Evolutionary conservation across 1,139 yeast genomes (phyloP), one percentile per base, ranked within the genome.

Genomic region (Pichia kudriavzevii): DNA sequence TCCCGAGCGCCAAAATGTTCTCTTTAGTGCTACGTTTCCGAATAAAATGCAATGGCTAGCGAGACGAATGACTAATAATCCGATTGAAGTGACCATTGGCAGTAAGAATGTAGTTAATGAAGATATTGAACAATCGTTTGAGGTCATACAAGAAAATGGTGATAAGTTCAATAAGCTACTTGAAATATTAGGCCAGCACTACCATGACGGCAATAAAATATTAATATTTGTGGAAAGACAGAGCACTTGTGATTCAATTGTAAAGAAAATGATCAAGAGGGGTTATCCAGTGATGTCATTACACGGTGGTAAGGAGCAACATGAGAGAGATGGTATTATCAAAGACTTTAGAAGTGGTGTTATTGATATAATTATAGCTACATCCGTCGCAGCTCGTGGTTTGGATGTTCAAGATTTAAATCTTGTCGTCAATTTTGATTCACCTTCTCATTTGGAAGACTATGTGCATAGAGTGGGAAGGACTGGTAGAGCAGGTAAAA

Each of bases 381-480:
- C 99, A 0, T 91, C 95, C 1, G 81, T 91, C 16, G 88, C 96
- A 3, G 95, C 98, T 0, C 66, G 99, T 44, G 99, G 99, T 0
- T 61, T 91, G 22, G 97, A 91, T 59, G 95, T 93, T 10, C 81
- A 84, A 38, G 81, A 79, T 21, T 68, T 91, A 23, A 76, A 76
- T 38, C 59, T 87, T 29, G 97, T 91, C 3, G 65, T 91, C 8
- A 83, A 91, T 47, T 91, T 73, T 53, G 95, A 91, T 54, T 79
- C 95, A 0, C 95, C 96, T 0, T 82, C 72, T 45, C 95, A 91
- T 44, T 72, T 88, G 70, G 97, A 94, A 44, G 98, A 93, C 55
- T 91, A 91, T 52, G 94, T 93, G 6, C 99, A 91, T 58, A 68
- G 98, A 20, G 95, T 88, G 0, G 99, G 99, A 0, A 66, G 99